Conservation (phyloP, 192 early-diverging fungal genomes). For the Backusella parvicylindrica region DNA sequence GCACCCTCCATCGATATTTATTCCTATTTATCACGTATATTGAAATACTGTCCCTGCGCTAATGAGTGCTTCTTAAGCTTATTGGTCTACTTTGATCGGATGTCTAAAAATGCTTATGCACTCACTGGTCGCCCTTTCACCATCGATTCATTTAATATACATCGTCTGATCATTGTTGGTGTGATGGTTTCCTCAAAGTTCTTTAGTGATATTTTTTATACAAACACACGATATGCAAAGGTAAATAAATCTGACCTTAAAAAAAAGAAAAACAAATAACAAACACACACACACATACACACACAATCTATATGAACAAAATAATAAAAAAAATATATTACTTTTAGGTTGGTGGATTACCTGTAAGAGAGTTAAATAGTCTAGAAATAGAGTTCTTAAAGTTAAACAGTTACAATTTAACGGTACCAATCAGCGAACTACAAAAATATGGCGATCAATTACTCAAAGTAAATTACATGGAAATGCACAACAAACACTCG, state of each 20-base stretch:
- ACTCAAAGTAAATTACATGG: constrained; percentile 52
- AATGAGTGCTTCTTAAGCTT: constrained; percentile 88
- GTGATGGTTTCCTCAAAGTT: constrained; percentile 89
- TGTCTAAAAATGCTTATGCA: constrained; percentile 64
- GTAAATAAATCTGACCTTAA: constrained; percentile 21
- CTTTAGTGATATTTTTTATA: constrained; percentile 92
- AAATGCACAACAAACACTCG: constrained; percentile 13
- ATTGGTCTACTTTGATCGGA: constrained; percentile 88
- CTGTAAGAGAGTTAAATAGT: constrained; percentile 86
- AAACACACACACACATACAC: not conserved
- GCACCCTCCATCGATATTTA: constrained; percentile 88
- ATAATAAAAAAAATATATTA: not conserved
- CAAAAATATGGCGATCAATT: constrained; percentile 79
- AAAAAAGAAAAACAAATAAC: not conserved
- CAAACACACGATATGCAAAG: constrained; percentile 86
- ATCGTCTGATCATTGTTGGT: constrained; percentile 86
- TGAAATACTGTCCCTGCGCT: constrained; percentile 91
- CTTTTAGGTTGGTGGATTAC: constrained; percentile 79
- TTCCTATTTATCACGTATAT: constrained; percentile 81
- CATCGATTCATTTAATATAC: constrained; percentile 89
- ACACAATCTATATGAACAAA: no score
- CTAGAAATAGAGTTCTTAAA: constrained; percentile 90
- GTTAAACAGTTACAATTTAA: constrained; percentile 80
- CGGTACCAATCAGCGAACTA: constrained; percentile 73
- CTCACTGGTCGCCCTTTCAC: constrained; percentile 62